phyloP scores from a whole-genome alignment of 106 monocot genomes.

The Vanilla planifolia region DNA sequence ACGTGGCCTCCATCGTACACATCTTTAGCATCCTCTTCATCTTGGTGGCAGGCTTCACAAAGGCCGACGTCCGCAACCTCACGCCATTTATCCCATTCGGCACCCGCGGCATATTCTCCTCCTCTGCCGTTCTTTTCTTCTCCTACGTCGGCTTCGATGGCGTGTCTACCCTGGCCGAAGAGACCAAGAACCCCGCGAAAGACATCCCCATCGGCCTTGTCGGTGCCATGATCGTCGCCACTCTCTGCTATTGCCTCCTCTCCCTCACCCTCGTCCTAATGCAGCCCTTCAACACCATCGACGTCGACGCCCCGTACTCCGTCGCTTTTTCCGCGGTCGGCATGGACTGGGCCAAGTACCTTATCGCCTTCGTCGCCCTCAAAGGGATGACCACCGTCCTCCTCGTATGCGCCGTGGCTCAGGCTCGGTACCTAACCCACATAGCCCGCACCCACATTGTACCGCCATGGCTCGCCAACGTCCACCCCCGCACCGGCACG shows the following conservation, averaged over 20 bases:
- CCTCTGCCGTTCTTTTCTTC: conserved; percentile 85
- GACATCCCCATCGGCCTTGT: conserved; percentile 23
- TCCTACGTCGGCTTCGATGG: conserved; percentile 82
- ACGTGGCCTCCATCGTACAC: conserved; percentile 76
- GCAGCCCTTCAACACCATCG: conserved; percentile 12
- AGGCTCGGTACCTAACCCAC: conserved; percentile 16
- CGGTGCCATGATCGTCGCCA: conserved; percentile 14
- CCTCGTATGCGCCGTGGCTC: conserved; percentile 15
- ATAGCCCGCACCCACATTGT: conserved; percentile 23
- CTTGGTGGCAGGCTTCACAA: conserved; percentile 65
- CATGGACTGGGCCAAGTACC: conserved; percentile 23
- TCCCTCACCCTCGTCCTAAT: conserved; percentile 7
- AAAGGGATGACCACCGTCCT: conserved; percentile 23
- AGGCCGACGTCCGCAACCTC: conserved; percentile 59
- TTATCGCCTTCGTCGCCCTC: conserved; percentile 14
- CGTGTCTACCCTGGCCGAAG: conserved; percentile 81
- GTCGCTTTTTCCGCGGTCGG: conserved; percentile 11
- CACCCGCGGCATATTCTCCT: conserved; percentile 55
- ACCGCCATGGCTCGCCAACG: conserved; percentile 12
- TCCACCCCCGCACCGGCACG: conserved; percentile 13
- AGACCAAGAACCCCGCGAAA: conserved; percentile 64
- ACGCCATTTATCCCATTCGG: conserved; percentile 53
- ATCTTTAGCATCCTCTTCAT: conserved; percentile 64
- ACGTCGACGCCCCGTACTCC: conserved; percentile 15
- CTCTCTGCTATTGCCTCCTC: conserved; percentile 11